phyloP scores from a whole-genome alignment of 768 basidiomycete genomes.

The Chalciporus piperatus region DNA sequence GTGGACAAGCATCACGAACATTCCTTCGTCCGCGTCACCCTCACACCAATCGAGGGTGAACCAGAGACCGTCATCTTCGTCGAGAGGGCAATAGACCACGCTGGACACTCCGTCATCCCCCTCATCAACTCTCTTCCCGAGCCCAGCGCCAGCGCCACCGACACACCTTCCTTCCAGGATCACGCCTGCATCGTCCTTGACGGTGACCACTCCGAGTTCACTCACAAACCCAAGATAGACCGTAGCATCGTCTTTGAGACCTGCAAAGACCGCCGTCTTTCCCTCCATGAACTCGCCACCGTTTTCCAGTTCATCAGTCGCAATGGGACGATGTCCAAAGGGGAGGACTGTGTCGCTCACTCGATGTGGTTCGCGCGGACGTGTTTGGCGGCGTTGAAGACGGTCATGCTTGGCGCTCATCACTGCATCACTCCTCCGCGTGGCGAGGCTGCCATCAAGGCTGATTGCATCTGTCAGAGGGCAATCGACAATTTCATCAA shows the following conservation, averaged over 20 bases:
- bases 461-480: background rate
- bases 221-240: constrained; percentile 2
- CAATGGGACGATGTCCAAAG: constrained; percentile 5
- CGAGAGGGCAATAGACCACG: constrained; percentile 6
- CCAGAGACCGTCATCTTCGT: constrained; percentile 6
- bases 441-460: background rate
- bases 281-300: constrained; percentile 11
- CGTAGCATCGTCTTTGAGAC: background rate
- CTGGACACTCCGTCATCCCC: constrained; percentile 8
- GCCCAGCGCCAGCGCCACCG: background rate
- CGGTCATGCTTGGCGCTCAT: background rate
- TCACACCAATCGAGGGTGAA: constrained; percentile 4
- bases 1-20: constrained; percentile 10
- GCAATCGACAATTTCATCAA: constrained; percentile 9
- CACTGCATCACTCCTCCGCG: background rate
- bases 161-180: constrained; percentile 5
- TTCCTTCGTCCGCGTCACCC: constrained; percentile 6
- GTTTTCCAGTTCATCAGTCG: constrained; percentile 8
- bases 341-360: constrained; percentile 12
- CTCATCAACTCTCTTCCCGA: background rate
- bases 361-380: constrained; percentile 12
- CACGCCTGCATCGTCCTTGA: constrained; percentile 12
- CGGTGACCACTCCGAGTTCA: constrained; percentile 1
- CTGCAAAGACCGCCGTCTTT: constrained; percentile 5
- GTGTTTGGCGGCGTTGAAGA: background rate